Base-by-base conservation (phyloP, 768 basidiomycete species). In the Leccinum truebloodii region DNA sequence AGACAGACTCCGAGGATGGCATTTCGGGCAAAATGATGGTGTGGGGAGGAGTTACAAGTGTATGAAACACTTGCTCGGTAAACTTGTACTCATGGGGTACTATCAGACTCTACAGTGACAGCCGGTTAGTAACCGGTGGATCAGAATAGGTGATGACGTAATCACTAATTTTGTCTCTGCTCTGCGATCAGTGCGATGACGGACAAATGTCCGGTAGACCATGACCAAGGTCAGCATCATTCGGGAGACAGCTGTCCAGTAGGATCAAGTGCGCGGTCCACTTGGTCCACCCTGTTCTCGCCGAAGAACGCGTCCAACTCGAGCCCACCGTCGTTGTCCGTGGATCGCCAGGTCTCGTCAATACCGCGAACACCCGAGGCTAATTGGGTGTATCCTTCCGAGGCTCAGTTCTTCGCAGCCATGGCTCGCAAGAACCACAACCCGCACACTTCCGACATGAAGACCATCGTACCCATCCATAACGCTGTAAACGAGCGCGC, bases 341-440 rank as follows among this genome's bases (percentile, higher is more conserved):
- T 76, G 14, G 83, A 92, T 6, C 87, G 96, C 63, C 89, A 93
- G 72, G 80, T 83, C 30, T 97, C 95, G 6, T 91, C 92, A 28
- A 98, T 98, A 71, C 96, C 96, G 18, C 86, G 87, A 67, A 72
- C 78, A 20, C 75, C 80, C 46, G 85, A 86, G 53, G 82, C 81
- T 48, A 89, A 94, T 59, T 99, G 97, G 97, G 91, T 97, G 52
- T 99, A 99, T 75, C 97, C 97, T 24, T 98, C 96, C 20, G 94
- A 98, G 72, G 86, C 90, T n/a, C 96, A 98, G 76, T 99, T 99
- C 81, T 98, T 91, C 75, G 82, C 90, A n/a, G 96, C 97, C 20
- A 95, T 99, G 89, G 84, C 87, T 59, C 86, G 96, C 60, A 98
- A 98, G 78, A 87, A 97, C 67, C 92, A 97, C 73, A 86, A 89